These are phyloP conservation scores for Bruguiera hainesii DNA, from an alignment of 441 rosid species.

Conservation along the genomic window DNA sequence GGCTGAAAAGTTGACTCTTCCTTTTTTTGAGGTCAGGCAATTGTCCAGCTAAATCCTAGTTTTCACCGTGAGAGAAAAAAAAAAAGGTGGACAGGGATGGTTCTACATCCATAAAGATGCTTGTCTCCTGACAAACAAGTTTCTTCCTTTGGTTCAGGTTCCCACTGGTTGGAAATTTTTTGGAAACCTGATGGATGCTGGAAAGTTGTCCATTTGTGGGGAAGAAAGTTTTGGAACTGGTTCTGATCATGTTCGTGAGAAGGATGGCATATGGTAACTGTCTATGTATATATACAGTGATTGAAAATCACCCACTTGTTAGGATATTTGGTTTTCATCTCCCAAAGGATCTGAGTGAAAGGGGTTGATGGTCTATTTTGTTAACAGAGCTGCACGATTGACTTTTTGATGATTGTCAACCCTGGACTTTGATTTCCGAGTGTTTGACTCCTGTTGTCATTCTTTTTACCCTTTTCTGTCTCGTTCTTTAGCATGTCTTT, in stretches of 20 bases:
- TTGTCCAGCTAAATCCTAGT: slow-evolving; percentile 12
- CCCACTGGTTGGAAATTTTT: slow-evolving; percentile 99
- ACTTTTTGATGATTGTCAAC: no score
- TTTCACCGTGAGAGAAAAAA: slow-evolving; percentile 3
- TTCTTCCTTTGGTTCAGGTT: slow-evolving; percentile 52
- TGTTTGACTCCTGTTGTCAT: no score
- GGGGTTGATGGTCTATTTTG: no score
- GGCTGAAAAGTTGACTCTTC: slow-evolving; percentile 79
- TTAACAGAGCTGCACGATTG: no score
- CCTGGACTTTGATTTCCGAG: no score
- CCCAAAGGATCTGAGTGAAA: no score
- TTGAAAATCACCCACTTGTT: no score
- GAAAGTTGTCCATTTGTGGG: slow-evolving; percentile 87
- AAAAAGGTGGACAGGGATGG: background rate
- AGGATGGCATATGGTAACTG: slow-evolving; percentile 93
- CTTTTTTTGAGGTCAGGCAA: slow-evolving; percentile 78
- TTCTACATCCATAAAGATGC: no score
- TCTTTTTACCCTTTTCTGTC: no score
- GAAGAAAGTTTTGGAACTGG: slow-evolving; percentile 99
- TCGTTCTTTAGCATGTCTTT: background rate
- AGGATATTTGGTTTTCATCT: no score
- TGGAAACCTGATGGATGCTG: slow-evolving; percentile 97
- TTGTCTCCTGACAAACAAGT: slow-evolving; percentile 16
- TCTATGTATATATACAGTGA: background rate
- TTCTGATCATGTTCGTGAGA: slow-evolving; percentile 97